phyloP scores from a whole-genome alignment of 495 filamentous ascomycete genomes.

The Penicillium cosmopolitanum region DNA sequence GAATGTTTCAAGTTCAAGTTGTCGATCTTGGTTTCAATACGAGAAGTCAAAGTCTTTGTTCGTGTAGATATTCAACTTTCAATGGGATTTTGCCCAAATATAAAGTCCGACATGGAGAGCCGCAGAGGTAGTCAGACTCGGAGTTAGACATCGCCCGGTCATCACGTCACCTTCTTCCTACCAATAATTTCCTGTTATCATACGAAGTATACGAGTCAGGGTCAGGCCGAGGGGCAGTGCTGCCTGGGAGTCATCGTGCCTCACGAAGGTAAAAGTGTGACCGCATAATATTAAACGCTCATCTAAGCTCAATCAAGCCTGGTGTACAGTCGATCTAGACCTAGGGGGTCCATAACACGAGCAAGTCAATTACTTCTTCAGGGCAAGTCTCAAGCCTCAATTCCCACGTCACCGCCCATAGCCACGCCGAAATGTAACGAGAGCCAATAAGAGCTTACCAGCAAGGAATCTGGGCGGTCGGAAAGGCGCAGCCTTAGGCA shows the following conservation, averaged over 20 bases:
- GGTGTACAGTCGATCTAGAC: background rate
- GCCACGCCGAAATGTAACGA: background rate
- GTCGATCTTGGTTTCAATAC: no score
- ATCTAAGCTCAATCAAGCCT: background rate
- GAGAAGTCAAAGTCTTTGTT: background rate
- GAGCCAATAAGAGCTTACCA: background rate
- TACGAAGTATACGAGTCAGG: background rate
- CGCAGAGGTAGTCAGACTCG: background rate
- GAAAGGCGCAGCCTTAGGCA: background rate
- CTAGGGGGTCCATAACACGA: background rate
- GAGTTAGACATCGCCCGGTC: background rate
- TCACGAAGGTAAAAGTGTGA: background rate
- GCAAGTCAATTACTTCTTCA: background rate
- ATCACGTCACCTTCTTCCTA: background rate
- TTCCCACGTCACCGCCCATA: background rate
- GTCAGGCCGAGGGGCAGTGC: slow-evolving; percentile 16
- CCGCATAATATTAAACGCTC: background rate
- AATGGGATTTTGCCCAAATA: background rate
- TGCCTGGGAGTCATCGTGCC: slow-evolving; percentile 11
- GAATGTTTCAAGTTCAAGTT: no score
- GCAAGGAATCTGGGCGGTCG: background rate
- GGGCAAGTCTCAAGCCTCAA: background rate
- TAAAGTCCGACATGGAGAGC: background rate
- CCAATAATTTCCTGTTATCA: background rate
- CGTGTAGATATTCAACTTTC: background rate